Evolutionary conservation across 148 eudicot genomes (phyloP).

Genomic region (Agrostemma githago): DNA sequence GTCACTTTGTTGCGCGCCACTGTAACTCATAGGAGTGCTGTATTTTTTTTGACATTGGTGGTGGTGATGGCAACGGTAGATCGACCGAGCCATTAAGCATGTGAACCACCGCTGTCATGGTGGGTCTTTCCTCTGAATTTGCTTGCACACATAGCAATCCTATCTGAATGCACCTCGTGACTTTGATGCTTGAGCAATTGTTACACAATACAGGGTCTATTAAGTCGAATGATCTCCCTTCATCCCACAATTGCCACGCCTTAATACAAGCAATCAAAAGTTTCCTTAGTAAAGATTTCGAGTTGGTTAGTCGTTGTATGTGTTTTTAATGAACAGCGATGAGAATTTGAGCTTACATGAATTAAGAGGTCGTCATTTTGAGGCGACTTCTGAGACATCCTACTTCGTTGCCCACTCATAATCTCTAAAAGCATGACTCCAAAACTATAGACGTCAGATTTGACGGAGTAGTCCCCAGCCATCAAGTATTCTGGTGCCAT

Average conservation of each 20-base stretch:
- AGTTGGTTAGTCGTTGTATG: not conserved
- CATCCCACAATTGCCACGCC: conserved; percentile 26
- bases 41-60: not conserved
- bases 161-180: conserved; percentile 25
- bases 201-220: conserved; percentile 5
- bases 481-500: no score
- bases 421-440: no score
- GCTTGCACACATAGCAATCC: conserved; percentile 29
- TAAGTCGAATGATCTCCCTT: not conserved
- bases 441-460: no score
- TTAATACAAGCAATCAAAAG: not conserved
- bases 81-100: conserved; percentile 10
- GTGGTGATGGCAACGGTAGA: conserved; percentile 5
- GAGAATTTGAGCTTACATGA: not conserved
- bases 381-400: not conserved
- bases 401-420: not conserved
- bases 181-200: conserved; percentile 8
- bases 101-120: conserved; percentile 13
- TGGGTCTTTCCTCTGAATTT: conserved; percentile 20
- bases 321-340: no score
- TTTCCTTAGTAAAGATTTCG: not conserved
- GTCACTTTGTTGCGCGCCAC: not conserved
- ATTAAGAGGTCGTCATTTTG: not conserved
- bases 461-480: no score
- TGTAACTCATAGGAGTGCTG: not conserved